phyloP scores from a whole-genome alignment of 805 yeast genomes.

The Candida qinlingensis region DNA sequence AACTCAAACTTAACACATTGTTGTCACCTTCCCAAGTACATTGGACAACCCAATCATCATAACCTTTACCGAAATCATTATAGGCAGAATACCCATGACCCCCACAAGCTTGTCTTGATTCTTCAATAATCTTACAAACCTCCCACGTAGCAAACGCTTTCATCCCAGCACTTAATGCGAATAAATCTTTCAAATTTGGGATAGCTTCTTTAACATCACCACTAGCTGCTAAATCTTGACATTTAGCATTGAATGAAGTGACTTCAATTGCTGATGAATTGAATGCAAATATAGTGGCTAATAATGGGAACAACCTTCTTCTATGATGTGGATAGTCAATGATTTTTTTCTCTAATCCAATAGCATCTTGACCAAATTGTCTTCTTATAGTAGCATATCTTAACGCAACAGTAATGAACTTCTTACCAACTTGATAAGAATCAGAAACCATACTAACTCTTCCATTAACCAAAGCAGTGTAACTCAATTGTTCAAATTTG shows the following conservation, averaged over 20 bases:
- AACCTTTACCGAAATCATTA: conserved; percentile 82
- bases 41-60: conserved; percentile 90
- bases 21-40: conserved; percentile 99
- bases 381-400: conserved; percentile 87
- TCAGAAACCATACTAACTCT: conserved; percentile 87
- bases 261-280: conserved; percentile 49
- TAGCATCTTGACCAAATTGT: conserved; percentile 53
- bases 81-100: conserved; percentile 93
- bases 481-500: conserved; percentile 81
- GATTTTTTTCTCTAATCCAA: conserved; percentile 35
- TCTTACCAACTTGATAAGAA: conserved; percentile 72
- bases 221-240: conserved; percentile 27
- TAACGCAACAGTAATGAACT: conserved; percentile 76
- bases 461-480: conserved; percentile 83
- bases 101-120: conserved; percentile 89
- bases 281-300: conserved; percentile 74
- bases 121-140: conserved; percentile 72
- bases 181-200: conserved; percentile 64
- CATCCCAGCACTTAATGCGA: conserved; percentile 81
- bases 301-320: conserved; percentile 72
- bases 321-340: conserved; percentile 60
- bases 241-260: conserved; percentile 40
- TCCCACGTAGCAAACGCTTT: conserved; percentile 90
- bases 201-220: conserved; percentile 46
- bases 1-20: conserved; percentile 72